Percentiles rank a stretch among this genome's conserved stretches.
These are phyloP conservation scores for Tulasnella sp. DNA, from an alignment of 768 basidiomycete genomes.

Conservation along the genomic window DNA sequence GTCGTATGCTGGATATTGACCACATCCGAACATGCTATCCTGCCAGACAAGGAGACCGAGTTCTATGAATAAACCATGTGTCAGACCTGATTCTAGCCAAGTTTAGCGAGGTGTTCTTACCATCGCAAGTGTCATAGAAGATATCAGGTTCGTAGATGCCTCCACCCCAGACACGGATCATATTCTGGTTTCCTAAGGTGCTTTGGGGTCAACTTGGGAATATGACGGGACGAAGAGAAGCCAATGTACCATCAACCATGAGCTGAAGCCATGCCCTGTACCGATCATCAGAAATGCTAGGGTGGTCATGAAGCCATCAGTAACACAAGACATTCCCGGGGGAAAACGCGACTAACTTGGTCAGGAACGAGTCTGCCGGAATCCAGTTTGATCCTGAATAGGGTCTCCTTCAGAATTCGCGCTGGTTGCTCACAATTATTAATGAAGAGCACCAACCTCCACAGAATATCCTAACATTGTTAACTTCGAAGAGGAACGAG, in stretches of 20 bases:
- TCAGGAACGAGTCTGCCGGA: slow-evolving; percentile 87
- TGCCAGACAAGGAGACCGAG: slow-evolving; percentile 81
- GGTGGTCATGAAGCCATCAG: neutral
- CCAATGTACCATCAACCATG: slow-evolving; percentile 54
- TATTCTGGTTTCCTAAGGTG: slow-evolving; percentile 72
- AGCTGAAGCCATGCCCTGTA: slow-evolving; percentile 83
- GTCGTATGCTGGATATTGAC: slow-evolving; percentile 90
- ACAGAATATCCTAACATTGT: slow-evolving; percentile 84
- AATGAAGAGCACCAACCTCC: slow-evolving; percentile 52
- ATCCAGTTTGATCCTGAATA: slow-evolving; percentile 83
- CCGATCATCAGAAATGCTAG: slow-evolving; percentile 49
- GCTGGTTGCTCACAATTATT: neutral
- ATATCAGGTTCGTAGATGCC: slow-evolving; percentile 63
- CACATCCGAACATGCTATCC: slow-evolving; percentile 96
- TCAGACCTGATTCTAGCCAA: neutral
- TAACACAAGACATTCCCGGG: neutral
- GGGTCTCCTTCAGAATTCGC: neutral
- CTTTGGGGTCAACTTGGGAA: neutral
- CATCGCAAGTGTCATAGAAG: slow-evolving; percentile 84
- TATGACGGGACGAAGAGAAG: neutral
- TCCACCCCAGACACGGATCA: slow-evolving; percentile 93
- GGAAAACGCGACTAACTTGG: slow-evolving; percentile 51
- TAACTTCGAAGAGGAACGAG: slow-evolving; percentile 87
- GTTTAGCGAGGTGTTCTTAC: slow-evolving; percentile 39
- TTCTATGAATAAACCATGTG: slow-evolving; percentile 51